Evolutionary conservation across 768 basidiomycete genomes (phyloP), one percentile per base, ranked within the genome.

Genomic region (Amanita rubescens): DNA sequence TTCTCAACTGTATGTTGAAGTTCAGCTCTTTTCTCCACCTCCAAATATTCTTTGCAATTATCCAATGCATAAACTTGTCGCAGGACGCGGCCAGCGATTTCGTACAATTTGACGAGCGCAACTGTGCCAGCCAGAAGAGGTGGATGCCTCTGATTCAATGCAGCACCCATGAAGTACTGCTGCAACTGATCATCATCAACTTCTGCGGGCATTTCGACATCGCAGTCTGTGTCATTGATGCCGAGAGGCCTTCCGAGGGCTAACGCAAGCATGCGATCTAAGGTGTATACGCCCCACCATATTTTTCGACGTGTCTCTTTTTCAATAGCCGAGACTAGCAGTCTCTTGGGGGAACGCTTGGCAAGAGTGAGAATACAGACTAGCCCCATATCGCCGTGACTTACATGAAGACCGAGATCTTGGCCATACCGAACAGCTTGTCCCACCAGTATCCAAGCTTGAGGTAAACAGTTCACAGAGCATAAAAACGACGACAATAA

Each of bases 211-310:
- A 85, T 72, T 64, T 94, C 90, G 30, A 90, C 87, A 63, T 95
- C 93, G 61, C 92, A 93, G 65, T 95, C 93, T 10, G 83, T 75
- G 67, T 95, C 93, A 60, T 93, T 90, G 57, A 92, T 76, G 24
- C 90, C 93, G 52, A 94, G 78, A 2, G 93, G 93, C 9, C 93
- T 80, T 44, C 93, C 93, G 12, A 95, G 75, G 12, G 91, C 85
- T 49, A 94, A 81, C 20, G 93, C 93, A 17, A 95, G 84, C 89
- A 94, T 93, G 47, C 91, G 84, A 67, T 90, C 93, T 47, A 95
- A 74, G 22, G 84, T 84, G 62, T 95, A 95, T 24, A 94, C 89
- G 39, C 87, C 84, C 90, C 93, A 94, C 93, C 93, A 94, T 48
- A 94, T 85, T 70, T 94, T 92, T 57, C 86, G 76, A 27, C 91